These are phyloP conservation scores for Proliferodiscus dingleyae DNA, from an alignment of 2,329 filamentous ascomycete species.

Conservation along the genomic window DNA sequence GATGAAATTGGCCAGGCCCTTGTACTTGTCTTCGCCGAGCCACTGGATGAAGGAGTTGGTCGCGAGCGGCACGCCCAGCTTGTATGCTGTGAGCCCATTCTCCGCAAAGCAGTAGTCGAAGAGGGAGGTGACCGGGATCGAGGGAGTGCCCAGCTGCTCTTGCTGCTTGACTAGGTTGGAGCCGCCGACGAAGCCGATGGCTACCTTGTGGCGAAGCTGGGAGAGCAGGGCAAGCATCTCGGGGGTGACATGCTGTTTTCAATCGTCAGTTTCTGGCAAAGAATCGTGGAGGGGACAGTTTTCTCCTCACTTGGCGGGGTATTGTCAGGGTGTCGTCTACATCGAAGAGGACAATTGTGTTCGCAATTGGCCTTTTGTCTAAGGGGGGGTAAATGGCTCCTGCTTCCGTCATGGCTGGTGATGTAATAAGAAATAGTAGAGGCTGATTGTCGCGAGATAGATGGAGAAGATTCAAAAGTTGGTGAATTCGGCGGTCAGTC, in stretches of 20 bases:
- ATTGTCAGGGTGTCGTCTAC: slow-evolving; percentile 90
- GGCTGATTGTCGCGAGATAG: not conserved
- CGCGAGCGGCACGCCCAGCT: slow-evolving; percentile 69
- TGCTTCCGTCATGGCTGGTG: slow-evolving; percentile 1
- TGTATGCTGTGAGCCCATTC: slow-evolving; percentile 90
- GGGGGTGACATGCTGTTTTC: slow-evolving; percentile 57
- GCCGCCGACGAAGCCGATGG: slow-evolving; percentile 89
- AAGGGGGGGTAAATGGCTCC: slow-evolving; percentile 55
- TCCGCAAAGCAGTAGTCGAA: slow-evolving; percentile 99
- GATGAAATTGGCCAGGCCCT: slow-evolving; percentile 69
- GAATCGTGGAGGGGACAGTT: not conserved
- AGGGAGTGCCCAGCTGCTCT: slow-evolving; percentile 77
- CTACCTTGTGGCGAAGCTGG: slow-evolving; percentile 76
- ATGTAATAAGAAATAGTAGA: not conserved
- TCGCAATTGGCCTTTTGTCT: slow-evolving; percentile 77
- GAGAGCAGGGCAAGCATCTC: slow-evolving; percentile 82
- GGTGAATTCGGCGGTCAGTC: too few relatives aligned
- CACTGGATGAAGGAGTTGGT: slow-evolving; percentile 85
- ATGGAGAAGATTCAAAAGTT: not conserved
- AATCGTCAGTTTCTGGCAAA: slow-evolving; percentile 1
- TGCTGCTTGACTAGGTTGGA: slow-evolving; percentile 92
- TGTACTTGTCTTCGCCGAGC: slow-evolving; percentile 81
- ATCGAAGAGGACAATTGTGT: slow-evolving; percentile 94
- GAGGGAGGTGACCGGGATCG: slow-evolving; percentile 67
- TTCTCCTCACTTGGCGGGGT: slow-evolving; percentile 63